Base-by-base conservation (phyloP, 2,329 filamentous ascomycete genomes). In the Penicillium griseofulvum region DNA sequence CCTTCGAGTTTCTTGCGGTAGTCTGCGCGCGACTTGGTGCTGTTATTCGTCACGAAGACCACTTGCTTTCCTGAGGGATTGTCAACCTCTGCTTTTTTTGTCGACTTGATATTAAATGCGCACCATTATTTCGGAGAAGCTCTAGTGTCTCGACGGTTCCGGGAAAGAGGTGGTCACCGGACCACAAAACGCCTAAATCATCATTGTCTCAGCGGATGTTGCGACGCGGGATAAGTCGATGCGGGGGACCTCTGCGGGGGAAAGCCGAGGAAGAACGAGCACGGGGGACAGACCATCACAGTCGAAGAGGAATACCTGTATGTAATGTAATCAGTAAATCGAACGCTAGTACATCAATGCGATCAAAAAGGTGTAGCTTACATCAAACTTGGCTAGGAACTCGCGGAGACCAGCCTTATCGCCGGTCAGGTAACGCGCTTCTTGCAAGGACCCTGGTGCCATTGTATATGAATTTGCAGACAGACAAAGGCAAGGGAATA, bases 1-100 rank as follows among this genome's bases (percentile, higher is more conserved):
- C 78, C 78, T 44, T 88, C 85, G 57, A 99, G 87, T 71, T 97
- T 99, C 79, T 93, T 91, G 73, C 89, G 87, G 76, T 99, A 99
- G 72, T 97, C 91, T 47, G 83, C 80, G 54, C 94, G 88, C 11
- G 93, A 96, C 74, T 99, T 99, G 54, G 94, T 97, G 69, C 91
- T 97, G 79, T 99, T 99, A 79, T 99, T 99, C 38, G 94, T 99
- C 49, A 99, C 94, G 71, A 99, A 99, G 52, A 99, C 87, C 33
- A 94, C 83, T 71, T 88, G 88, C 76, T 99, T 99, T 70, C 90
- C 92, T 94, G 59, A 17, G 28, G 17, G n/a, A 5, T 22, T 14
- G 17, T 59, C 22, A 62, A 53, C 44, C 37, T 58, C 50, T 34
- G 46, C 38, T 33, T 34, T 19, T 22, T 31, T 14, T 11, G 11